phyloP scores from a whole-genome alignment of 2,329 filamentous ascomycete species.

The Colletotrichum sidae region DNA sequence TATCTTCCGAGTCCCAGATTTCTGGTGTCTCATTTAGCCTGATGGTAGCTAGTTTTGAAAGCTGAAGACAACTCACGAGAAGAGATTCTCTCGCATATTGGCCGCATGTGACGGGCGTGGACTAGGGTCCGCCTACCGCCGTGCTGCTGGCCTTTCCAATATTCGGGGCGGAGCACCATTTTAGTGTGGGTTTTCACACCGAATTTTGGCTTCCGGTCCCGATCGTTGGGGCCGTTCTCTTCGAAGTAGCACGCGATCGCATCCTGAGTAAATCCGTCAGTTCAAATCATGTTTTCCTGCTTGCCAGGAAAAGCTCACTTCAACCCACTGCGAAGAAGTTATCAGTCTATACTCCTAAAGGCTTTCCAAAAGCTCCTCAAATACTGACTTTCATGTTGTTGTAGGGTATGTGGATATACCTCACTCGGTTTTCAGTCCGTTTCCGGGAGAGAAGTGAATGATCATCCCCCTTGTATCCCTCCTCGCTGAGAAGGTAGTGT shows the following conservation, averaged over 20 bases:
- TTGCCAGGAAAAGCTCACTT: too few species aligned
- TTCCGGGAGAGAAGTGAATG: background rate
- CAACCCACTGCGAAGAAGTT: too few species aligned
- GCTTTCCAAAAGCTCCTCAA: too few species aligned
- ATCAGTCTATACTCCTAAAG: too few species aligned
- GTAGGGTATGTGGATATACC: slow-evolving; percentile 47
- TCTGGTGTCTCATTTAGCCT: background rate
- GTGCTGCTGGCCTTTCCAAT: slow-evolving; percentile 51
- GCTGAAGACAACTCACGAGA: slow-evolving; percentile 39
- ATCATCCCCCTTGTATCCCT: background rate
- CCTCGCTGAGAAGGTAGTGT: background rate
- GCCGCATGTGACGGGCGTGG: slow-evolving; percentile 51
- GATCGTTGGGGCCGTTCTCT: too few species aligned
- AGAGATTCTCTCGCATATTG: slow-evolving; percentile 47
- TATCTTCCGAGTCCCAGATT: slow-evolving; percentile 25
- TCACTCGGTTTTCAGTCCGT: background rate
- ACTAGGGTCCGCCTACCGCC: slow-evolving; percentile 39
- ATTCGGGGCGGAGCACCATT: slow-evolving; percentile 45
- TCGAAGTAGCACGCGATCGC: too few species aligned
- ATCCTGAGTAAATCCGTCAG: too few species aligned
- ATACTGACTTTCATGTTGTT: slow-evolving; percentile 45
- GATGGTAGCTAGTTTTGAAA: background rate
- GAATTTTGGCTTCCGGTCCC: too few species aligned
- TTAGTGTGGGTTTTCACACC: slow-evolving; percentile 31
- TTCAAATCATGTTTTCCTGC: too few species aligned